Evolutionary conservation across 2,329 filamentous ascomycete species (phyloP), one percentile per base, ranked within the genome.

Genomic region (Dothistroma pini): DNA sequence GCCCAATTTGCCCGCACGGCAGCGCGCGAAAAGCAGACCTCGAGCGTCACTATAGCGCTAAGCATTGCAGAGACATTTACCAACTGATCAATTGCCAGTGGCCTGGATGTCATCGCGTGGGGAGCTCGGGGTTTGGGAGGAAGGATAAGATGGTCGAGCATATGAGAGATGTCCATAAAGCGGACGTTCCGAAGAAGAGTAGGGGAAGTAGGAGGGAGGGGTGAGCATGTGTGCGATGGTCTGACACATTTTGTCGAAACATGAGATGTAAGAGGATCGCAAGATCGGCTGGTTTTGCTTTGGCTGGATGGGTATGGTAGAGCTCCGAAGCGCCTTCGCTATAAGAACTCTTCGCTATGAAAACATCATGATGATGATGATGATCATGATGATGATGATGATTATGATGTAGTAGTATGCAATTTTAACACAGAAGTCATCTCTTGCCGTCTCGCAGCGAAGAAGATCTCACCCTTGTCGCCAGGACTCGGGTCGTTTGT

Each of bases 131-230:
- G 0, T 86, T 86, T 67, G 80, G 81, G 4, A 77, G 84, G 6
- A 76, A 79, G 56, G 84, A 87, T 67, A 84, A 86, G 68, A 74
- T 85, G 47, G 77, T 77, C 44, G 84, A 86, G 68, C 84, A 87
- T 69, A 70, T 83, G 56, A 75, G 84, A 56, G 81, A 81, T 49
- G 84, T 80, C 62, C 84, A 86, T 68, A 77, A 80, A 58, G 71
- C 79, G 51, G 75, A 81, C 54, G 76, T 79, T 48, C 76, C 75
- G 19, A 79, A 79, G 68, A 58, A 58, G 55, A 59, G 38, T 54
- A 49, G 19, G 44, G 41, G 52, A 8, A 21, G 53, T n/a, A 31
- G 60, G 32, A 49, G 29, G 41, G 53, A 41, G 10, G 35, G 48
- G 21, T 51, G 48, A 44, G 41, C 8, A 0, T 14, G 8, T 44